Percentiles rank a stretch among this genome's conserved stretches.
These are phyloP conservation scores for Tulasnella sp. DNA, from an alignment of 768 basidiomycete species.

Conservation along the genomic window DNA sequence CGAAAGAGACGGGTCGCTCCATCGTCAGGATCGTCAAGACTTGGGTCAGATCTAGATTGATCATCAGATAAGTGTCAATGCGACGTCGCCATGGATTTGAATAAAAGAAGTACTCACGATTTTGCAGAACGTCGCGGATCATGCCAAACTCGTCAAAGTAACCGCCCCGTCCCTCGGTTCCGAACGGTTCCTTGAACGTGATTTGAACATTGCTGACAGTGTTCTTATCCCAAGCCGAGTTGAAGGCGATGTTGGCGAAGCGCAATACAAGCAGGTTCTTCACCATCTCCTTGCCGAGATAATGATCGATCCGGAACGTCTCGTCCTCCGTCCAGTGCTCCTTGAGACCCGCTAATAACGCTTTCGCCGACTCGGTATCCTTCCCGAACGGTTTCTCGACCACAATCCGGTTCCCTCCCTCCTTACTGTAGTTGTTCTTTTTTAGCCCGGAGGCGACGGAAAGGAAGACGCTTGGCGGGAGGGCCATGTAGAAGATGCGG, in stretches of 20 bases:
- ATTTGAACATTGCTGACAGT: conserved; percentile 95
- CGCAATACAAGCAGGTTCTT: conserved; percentile 94
- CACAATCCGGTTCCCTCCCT: conserved; percentile 81
- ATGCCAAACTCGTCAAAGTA: conserved; percentile 99
- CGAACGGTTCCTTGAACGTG: conserved; percentile 98
- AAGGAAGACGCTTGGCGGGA: conserved; percentile 94
- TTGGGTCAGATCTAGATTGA: conserved; percentile 70
- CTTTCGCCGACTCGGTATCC: conserved; percentile 73
- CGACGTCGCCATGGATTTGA: conserved; percentile 15
- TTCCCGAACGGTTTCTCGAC: conserved; percentile 99
- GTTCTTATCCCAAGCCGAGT: conserved; percentile 89
- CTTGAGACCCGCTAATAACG: conserved; percentile 69
- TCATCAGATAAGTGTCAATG: neutral
- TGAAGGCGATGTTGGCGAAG: conserved; percentile 88
- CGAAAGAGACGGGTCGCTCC: conserved; percentile 97
- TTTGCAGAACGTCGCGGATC: conserved; percentile 94
- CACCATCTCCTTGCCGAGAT: conserved; percentile 99
- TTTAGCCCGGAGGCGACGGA: conserved; percentile 76
- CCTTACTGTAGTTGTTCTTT: conserved; percentile 61
- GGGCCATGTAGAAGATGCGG: conserved; percentile 92
- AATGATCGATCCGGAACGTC: conserved; percentile 98
- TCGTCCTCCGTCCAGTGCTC: conserved; percentile 90
- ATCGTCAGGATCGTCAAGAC: conserved; percentile 91
- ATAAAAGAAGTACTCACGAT: conserved; percentile 54
- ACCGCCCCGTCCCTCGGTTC: conserved; percentile 98